Conservation (phyloP, 345 rosid species). For the Melaleuca alternifolia region DNA sequence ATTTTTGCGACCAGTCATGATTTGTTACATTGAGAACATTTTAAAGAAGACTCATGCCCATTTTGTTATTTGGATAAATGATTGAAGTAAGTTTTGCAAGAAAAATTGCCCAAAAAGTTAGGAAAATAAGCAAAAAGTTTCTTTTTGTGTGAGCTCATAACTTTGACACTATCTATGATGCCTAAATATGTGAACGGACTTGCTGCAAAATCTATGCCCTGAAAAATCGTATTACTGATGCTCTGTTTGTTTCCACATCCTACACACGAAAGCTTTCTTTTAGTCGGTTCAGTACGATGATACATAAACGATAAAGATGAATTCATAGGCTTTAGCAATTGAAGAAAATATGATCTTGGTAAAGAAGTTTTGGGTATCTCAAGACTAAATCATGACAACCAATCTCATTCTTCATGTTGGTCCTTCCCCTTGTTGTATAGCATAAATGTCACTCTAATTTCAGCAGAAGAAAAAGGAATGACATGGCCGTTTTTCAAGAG, state of each 20-base stretch:
- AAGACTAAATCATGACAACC: background rate
- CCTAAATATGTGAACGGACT: background rate
- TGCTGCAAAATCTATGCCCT: background rate
- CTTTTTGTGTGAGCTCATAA: background rate
- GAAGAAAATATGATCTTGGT: background rate
- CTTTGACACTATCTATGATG: background rate
- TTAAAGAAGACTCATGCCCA: background rate
- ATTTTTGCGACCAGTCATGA: background rate
- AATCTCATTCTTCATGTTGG: background rate
- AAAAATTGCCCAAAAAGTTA: background rate
- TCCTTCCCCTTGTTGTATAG: background rate
- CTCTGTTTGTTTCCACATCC: background rate
- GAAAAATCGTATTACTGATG: background rate
- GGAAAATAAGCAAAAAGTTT: background rate
- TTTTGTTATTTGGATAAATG: slow-evolving; percentile 73
- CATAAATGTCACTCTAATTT: background rate
- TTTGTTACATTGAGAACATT: too few species aligned
- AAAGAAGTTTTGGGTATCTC: background rate
- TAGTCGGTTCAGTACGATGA: too few species aligned
- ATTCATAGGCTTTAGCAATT: background rate
- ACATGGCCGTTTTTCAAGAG: background rate
- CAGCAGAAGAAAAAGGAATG: background rate
- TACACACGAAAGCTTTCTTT: too few species aligned
- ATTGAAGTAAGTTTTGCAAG: background rate
- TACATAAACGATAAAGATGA: too few species aligned